These are phyloP conservation scores for Kodamaea suecica DNA, from an alignment of 1,139 yeast species.

Conservation along the genomic window DNA sequence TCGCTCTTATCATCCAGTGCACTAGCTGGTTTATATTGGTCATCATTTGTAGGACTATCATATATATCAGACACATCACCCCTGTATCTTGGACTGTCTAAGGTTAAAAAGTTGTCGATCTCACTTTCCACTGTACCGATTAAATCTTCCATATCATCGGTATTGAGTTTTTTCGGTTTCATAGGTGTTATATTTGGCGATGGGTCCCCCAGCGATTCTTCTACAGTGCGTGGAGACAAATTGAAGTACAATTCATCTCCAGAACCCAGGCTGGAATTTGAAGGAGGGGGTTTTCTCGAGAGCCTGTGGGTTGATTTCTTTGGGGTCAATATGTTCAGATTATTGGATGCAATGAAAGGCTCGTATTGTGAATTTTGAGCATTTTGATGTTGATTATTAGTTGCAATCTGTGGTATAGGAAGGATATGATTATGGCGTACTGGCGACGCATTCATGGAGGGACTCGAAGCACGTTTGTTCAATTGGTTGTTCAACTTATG, in stretches of 20 bases:
- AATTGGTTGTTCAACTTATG: neutral
- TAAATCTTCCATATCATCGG: constrained; percentile 15
- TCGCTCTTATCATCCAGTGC: constrained; percentile 6
- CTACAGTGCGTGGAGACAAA: neutral
- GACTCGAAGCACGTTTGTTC: neutral
- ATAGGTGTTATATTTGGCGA: constrained; percentile 2
- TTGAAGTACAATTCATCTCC: constrained; percentile 11
- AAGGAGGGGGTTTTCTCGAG: constrained; percentile 20
- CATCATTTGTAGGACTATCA: neutral
- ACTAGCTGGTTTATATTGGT: neutral
- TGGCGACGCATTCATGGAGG: neutral
- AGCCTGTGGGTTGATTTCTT: constrained; percentile 5
- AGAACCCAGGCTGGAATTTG: constrained; percentile 8
- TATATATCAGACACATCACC: neutral
- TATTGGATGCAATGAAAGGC: too few species aligned
- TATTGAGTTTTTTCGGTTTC: neutral
- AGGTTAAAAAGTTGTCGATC: constrained; percentile 14
- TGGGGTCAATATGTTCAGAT: neutral
- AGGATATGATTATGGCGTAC: too few species aligned
- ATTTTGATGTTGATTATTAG: too few species aligned
- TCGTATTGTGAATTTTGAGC: neutral
- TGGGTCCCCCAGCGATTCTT: constrained; percentile 1
- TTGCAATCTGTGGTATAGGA: too few species aligned
- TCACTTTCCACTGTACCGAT: constrained; percentile 20
- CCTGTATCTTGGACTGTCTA: constrained; percentile 5